Evolutionary conservation across 2,329 filamentous ascomycete species (phyloP).

Genomic region (Cercospora janseana): DNA sequence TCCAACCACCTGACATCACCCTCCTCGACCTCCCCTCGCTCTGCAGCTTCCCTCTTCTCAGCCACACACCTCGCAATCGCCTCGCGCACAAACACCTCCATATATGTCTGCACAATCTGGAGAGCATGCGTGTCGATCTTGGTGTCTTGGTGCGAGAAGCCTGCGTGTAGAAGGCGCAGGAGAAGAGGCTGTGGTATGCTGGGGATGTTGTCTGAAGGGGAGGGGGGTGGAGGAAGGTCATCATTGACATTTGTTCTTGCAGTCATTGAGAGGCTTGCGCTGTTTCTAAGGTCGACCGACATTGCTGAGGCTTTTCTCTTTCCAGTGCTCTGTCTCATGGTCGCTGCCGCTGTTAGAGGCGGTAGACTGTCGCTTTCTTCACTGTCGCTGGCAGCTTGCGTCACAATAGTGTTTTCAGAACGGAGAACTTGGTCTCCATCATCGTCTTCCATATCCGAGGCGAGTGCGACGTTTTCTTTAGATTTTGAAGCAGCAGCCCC

Average conservation of each 20-base stretch:
- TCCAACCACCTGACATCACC: conserved; percentile 48
- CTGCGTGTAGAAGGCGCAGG: conserved; percentile 72
- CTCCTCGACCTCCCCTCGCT: conserved; percentile 34
- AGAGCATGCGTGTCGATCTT: conserved; percentile 76
- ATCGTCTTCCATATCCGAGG: conserved; percentile 23
- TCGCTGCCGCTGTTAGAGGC: conserved; percentile 13
- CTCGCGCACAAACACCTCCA: conserved; percentile 88
- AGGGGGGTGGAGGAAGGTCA: conserved; percentile 13
- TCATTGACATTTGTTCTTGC: neutral
- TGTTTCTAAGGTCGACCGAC: conserved; percentile 18
- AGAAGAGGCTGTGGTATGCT: conserved; percentile 72
- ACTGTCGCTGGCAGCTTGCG: neutral
- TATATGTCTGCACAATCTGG: conserved; percentile 73
- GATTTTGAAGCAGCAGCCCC: conserved; percentile 11
- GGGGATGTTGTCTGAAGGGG: conserved; percentile 29
- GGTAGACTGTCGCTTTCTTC: conserved; percentile 28
- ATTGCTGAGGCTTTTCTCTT: conserved; percentile 20
- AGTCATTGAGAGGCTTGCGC: neutral
- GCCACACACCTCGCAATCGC: conserved; percentile 75
- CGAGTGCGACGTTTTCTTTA: conserved; percentile 3
- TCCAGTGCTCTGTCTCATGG: conserved; percentile 9
- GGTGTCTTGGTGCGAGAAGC: conserved; percentile 69
- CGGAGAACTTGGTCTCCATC: too few relatives aligned
- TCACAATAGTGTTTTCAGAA: too few relatives aligned
- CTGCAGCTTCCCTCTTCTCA: conserved; percentile 56